Percentiles rank a stretch among this genome's conserved stretches.
Conservation (phyloP, 805 yeast species). For the Candida saitoana region DNA sequence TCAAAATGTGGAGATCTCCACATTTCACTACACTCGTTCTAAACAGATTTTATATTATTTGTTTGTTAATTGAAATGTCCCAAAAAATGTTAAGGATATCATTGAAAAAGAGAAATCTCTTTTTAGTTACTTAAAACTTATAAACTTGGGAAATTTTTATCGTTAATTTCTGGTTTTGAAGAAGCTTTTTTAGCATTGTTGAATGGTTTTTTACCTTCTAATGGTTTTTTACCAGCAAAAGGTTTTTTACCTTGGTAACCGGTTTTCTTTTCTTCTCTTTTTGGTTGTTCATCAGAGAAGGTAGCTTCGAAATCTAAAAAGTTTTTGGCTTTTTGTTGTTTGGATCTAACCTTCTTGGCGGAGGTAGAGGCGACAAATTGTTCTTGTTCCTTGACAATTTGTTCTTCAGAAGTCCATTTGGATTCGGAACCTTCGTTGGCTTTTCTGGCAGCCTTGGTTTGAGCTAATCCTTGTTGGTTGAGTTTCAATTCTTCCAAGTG, state of each 20-base stretch:
- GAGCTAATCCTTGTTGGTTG: constrained; percentile 38
- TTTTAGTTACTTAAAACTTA: constrained; percentile 11
- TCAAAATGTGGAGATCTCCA: too few species aligned
- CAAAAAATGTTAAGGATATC: not conserved
- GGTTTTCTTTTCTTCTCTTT: constrained; percentile 24
- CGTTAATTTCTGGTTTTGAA: constrained; percentile 43
- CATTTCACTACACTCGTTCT: not conserved
- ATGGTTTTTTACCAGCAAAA: constrained; percentile 5
- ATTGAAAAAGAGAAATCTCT: too few species aligned
- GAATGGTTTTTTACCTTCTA: constrained; percentile 5
- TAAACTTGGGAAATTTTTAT: constrained; percentile 72
- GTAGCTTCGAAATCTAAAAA: constrained; percentile 70
- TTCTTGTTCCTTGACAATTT: constrained; percentile 63
- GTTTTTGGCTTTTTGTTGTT: constrained; percentile 79
- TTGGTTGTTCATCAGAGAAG: constrained; percentile 57
- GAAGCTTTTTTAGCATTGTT: constrained; percentile 22
- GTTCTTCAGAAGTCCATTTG: constrained; percentile 49
- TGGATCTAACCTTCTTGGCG: constrained; percentile 64
- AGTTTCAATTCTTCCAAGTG: constrained; percentile 69
- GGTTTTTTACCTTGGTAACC: constrained; percentile 5
- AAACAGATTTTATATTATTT: not conserved
- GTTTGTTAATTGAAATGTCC: not conserved
- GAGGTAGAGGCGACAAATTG: constrained; percentile 55
- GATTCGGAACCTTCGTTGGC: constrained; percentile 59
- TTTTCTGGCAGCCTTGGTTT: constrained; percentile 36